A percentile compares a stretch with the other conserved stretches of the same genome.
Evolutionary conservation across 1,284 basidiomycete species (phyloP).

Genomic region (Cerrena zonata): DNA sequence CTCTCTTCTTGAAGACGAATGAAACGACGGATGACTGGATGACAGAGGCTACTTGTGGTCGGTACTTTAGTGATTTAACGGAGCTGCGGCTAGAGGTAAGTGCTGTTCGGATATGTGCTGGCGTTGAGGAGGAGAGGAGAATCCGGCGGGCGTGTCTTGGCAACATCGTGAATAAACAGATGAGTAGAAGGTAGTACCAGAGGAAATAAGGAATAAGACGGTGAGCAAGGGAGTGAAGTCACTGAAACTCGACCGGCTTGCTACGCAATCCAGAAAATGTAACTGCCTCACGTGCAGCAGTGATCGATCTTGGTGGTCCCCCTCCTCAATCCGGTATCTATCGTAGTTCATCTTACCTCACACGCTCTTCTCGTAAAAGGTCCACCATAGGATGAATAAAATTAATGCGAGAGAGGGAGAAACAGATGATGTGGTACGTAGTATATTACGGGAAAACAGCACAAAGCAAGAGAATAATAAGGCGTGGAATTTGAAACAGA

Average conservation of each 20-base stretch:
- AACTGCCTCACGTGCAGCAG: not conserved
- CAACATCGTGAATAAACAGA: slow-evolving; percentile 18
- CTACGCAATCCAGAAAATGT: not conserved
- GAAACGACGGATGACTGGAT: slow-evolving; percentile 42
- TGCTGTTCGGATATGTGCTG: slow-evolving; percentile 23
- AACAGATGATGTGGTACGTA: not conserved
- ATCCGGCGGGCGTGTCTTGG: slow-evolving; percentile 26
- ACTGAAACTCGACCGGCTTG: not conserved
- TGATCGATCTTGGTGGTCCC: no score
- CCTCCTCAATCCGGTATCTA: no score
- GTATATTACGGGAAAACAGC: not conserved
- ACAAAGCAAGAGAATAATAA: not conserved
- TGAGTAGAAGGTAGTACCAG: not conserved
- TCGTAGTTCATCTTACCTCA: no score
- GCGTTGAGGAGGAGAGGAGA: slow-evolving; percentile 21
- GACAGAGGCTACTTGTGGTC: not conserved
- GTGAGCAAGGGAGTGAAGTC: not conserved
- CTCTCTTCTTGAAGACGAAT: slow-evolving; percentile 55
- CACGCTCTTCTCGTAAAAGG: no score
- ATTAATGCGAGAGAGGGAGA: no score
- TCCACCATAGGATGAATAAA: no score
- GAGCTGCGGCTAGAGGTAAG: slow-evolving; percentile 16
- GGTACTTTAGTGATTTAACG: slow-evolving; percentile 8
- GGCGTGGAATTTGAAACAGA: not conserved
- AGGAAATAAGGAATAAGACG: not conserved